Percentiles rank a stretch among this genome's conserved stretches.
Conservation (phyloP, 176 grass and related monocot species). For the Carex parvula region DNA sequence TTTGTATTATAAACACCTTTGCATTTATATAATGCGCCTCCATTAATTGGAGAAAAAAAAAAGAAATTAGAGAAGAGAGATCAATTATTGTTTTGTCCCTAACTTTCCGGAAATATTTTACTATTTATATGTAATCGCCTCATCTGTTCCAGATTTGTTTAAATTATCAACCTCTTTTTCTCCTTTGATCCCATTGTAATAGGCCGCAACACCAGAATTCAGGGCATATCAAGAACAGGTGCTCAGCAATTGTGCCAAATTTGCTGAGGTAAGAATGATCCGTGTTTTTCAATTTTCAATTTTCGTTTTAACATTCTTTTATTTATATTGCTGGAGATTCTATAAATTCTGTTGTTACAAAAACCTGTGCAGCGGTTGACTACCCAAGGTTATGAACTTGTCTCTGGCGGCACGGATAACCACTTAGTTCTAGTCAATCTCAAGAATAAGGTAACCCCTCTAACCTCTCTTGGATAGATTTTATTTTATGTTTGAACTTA, state of each 20-base stretch:
- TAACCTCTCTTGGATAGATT: background rate
- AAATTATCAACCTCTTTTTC: background rate
- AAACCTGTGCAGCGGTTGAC: slow-evolving; percentile 52
- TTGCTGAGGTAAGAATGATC: slow-evolving; percentile 65
- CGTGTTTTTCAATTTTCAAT: background rate
- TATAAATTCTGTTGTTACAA: slow-evolving; percentile 11
- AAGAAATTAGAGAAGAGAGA: background rate
- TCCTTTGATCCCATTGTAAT: background rate
- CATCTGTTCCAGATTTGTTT: slow-evolving; percentile 15
- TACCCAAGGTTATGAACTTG: slow-evolving; percentile 84
- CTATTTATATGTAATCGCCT: background rate
- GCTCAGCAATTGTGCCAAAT: slow-evolving; percentile 91
- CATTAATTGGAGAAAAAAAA: background rate
- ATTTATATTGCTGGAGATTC: slow-evolving; percentile 8
- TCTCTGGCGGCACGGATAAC: slow-evolving; percentile 96
- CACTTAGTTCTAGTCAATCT: slow-evolving; percentile 99
- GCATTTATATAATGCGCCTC: background rate
- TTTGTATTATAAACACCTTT: background rate
- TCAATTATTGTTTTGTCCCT: background rate
- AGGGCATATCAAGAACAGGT: slow-evolving; percentile 97
- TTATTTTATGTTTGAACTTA: background rate
- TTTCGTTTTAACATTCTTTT: slow-evolving; percentile 1
- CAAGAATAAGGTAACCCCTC: slow-evolving; percentile 69
- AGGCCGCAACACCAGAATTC: slow-evolving; percentile 80
- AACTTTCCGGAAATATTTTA: background rate